Base-by-base conservation (phyloP, 805 yeast species). In the Clavispora carvajalis region DNA sequence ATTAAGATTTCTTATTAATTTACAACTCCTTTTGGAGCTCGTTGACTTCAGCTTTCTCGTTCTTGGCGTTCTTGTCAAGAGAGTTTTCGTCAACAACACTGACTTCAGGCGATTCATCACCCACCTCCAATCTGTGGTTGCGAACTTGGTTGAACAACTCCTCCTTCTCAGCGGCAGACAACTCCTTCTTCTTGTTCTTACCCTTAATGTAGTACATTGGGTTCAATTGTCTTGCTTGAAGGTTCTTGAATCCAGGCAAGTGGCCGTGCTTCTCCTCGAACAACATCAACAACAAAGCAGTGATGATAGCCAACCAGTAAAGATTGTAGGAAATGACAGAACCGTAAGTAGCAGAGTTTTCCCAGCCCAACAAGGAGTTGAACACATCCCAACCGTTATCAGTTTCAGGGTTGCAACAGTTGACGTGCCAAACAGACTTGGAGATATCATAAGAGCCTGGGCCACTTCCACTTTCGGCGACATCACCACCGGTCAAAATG, bases 341-440 rank as follows among this genome's bases (percentile, higher is more conserved):
- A 42, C 97, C 96, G 60, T 86, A 77, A 50, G 95, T 88, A 44
- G 96, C 98, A 39, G 95, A 78, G 67, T 91, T 91, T 70, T 89
- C 96, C 99, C 99, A 91, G 47, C 98, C 99, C 48, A 91, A 71
- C 42, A 91, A 64, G 21, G 97, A 87, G 59, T 91, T 91, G 76
- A 91, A 91, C 46, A 91, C 81, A 76, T 89, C 96, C 98, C 98
- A 91, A 69, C 97, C 98, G 53, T 82, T 80, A 65, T 84, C 91
- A 44, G 74, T 71, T 63, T 84, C 90, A 34, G 97, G 97, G 66
- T 89, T 89, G 72, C 98, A 91, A 70, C 97, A 91, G 75, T 91
- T 89, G 46, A 91, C 95, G 68, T 91, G 99, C 90, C 96, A 91
- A 21, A 91, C 96, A 11, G 85, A 67, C 56, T 75, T 76, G 37